Percentiles rank a stretch among this genome's conserved stretches.
Evolutionary conservation across 306 rosid species (phyloP).

Genomic region (Medicago lupulina): DNA sequence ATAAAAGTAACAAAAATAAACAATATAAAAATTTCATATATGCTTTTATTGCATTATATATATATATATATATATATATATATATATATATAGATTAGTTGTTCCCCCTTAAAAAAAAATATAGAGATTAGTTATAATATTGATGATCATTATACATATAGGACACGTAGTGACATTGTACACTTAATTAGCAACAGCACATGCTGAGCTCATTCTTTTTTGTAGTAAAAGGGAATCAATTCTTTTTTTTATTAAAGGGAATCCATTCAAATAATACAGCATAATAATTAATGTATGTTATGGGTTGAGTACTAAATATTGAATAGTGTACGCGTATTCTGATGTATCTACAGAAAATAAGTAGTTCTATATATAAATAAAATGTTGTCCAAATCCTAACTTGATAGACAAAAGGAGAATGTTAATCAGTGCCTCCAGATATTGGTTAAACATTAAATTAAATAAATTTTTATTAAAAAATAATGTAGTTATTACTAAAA

Average conservation of each 20-base stretch:
- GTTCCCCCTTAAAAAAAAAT: too few relatives aligned
- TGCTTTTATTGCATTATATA: too few relatives aligned
- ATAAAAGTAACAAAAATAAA: too few relatives aligned
- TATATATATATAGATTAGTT: too few relatives aligned
- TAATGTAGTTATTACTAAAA: too few relatives aligned
- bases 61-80: too few relatives aligned
- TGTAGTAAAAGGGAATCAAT: not conserved
- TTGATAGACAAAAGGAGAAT: too few relatives aligned
- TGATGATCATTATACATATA: not conserved
- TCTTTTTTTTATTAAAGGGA: not conserved
- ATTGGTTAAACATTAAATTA: too few relatives aligned
- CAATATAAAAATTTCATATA: not conserved
- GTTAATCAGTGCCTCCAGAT: too few relatives aligned
- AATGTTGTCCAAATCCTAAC: too few relatives aligned
- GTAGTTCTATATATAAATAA: too few relatives aligned
- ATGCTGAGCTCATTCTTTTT: not conserved
- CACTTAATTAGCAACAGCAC: not conserved
- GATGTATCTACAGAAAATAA: not conserved
- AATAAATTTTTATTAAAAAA: too few relatives aligned
- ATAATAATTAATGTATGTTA: not conserved
- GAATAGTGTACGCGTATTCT: conserved; percentile 11
- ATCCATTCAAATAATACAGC: conserved; percentile 28
- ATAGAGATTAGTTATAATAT: not conserved
- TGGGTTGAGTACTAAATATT: not conserved
- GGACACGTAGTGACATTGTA: not conserved